These are phyloP conservation scores for Dryadomyces sulphureus DNA, from an alignment of 2,329 filamentous ascomycete genomes.

Conservation along the genomic window DNA sequence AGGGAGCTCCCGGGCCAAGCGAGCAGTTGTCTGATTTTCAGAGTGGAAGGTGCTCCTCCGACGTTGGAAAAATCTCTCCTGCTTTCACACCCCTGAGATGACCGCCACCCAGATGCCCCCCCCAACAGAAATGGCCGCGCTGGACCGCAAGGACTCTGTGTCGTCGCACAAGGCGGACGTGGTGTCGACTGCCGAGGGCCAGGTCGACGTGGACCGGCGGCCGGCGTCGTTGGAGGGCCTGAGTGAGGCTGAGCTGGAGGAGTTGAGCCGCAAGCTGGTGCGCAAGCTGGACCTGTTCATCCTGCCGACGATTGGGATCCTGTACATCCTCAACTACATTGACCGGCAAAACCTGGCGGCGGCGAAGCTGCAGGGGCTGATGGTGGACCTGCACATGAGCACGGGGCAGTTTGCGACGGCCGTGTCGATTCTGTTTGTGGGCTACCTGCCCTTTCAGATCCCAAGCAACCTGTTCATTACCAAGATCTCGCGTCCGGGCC, in stretches of 20 bases:
- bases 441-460: constrained; percentile 48
- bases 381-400: constrained; percentile 6
- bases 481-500: constrained; percentile 6
- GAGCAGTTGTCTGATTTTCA: no score
- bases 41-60: no score
- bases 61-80: no score
- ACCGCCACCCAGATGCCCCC: not conserved
- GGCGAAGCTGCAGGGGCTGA: constrained; percentile 9
- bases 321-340: constrained; percentile 10
- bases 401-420: constrained; percentile 43
- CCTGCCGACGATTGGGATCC: constrained; percentile 5
- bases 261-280: constrained; percentile 4
- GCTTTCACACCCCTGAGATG: not conserved
- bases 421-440: constrained; percentile 46
- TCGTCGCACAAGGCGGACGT: constrained; percentile 2
- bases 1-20: no score
- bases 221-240: constrained; percentile 4
- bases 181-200: constrained; percentile 1
- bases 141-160: no score
- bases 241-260: constrained; percentile 2
- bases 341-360: constrained; percentile 9
- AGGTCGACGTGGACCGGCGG: constrained; percentile 3
- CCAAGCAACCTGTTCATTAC: constrained; percentile 33
- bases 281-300: constrained; percentile 10
- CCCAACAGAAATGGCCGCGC: no score